These are phyloP conservation scores for Backusella mclennaniae DNA, from an alignment of 192 early-diverging fungal species.

Conservation along the genomic window DNA sequence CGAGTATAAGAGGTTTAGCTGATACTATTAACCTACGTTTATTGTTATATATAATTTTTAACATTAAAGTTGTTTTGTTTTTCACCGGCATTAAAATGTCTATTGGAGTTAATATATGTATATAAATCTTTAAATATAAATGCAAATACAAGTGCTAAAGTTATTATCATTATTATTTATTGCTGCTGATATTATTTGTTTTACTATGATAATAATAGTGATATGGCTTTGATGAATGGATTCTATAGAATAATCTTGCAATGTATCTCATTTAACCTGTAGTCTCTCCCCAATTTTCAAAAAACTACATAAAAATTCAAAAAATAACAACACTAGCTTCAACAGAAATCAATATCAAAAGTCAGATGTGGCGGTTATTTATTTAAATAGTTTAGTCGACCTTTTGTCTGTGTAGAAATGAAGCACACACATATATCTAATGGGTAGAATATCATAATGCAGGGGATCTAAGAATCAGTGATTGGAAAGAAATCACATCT, in stretches of 20 bases:
- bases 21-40: neutral
- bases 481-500: neutral
- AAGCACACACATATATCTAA: neutral
- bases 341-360: neutral
- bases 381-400: neutral
- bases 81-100: neutral
- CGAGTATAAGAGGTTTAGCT: neutral
- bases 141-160: no score
- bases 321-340: neutral
- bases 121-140: no score
- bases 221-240: neutral
- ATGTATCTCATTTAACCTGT: neutral
- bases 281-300: neutral
- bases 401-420: neutral
- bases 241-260: neutral
- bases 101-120: neutral
- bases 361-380: neutral
- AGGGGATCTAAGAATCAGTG: neutral
- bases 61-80: neutral
- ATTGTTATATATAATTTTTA: neutral
- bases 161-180: neutral
- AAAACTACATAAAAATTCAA: neutral
- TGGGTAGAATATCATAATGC: constrained; percentile 2
- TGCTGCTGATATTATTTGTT: neutral
- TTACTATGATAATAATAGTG: neutral